A percentile compares a stretch with the other conserved stretches of the same genome.
phyloP scores from a whole-genome alignment of 1,284 basidiomycete species.

The Polyporus tsugae region DNA sequence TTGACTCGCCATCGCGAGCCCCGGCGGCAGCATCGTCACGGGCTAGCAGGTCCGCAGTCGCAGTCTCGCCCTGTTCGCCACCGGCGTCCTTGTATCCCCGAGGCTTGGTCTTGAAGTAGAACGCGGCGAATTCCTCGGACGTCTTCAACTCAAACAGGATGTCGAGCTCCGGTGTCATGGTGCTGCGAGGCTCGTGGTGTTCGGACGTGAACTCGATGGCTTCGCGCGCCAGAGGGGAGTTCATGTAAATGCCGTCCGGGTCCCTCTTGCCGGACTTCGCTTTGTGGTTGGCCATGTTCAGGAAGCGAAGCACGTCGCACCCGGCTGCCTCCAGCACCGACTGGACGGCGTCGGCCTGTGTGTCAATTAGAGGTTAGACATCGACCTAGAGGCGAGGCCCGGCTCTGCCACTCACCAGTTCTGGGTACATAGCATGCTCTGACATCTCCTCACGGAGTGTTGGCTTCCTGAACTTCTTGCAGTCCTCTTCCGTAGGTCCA shows the following conservation, averaged over 20 bases:
- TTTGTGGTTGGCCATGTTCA: constrained; percentile 1
- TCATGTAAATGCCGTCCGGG: not conserved
- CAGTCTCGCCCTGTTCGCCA: not conserved
- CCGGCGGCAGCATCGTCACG: not conserved
- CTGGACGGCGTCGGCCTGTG: not conserved
- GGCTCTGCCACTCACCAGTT: not conserved
- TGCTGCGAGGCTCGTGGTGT: not conserved
- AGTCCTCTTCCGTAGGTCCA: not conserved
- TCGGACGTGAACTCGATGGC: not conserved
- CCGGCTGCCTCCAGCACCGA: not conserved
- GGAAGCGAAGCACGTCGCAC: not conserved
- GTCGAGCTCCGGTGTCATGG: not conserved
- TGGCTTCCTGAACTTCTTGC: not conserved
- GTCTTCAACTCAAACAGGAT: not conserved
- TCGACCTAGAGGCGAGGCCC: not conserved
- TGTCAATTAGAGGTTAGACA: no score
- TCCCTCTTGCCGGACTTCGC: not conserved
- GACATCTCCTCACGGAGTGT: not conserved
- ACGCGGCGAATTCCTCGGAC: not conserved
- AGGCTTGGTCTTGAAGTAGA: constrained; percentile 1
- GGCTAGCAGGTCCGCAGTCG: not conserved
- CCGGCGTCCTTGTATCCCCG: not conserved
- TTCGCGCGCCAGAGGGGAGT: not conserved
- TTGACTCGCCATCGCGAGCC: not conserved
- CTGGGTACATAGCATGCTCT: not conserved